Conservation (phyloP, 768 basidiomycete genomes). For the Cystobasidium ongulense region DNA sequence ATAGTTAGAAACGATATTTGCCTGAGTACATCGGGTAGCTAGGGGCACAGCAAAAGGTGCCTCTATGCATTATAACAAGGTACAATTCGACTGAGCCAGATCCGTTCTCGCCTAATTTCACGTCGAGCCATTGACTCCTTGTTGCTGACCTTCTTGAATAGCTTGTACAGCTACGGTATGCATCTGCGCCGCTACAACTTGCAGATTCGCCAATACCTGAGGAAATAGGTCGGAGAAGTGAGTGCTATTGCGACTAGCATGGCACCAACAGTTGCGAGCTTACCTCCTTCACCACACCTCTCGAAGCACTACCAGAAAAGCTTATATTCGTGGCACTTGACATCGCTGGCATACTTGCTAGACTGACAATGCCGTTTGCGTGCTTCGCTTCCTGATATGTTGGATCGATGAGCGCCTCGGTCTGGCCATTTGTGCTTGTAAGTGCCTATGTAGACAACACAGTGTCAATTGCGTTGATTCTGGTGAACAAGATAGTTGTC, state of each 20-base stretch:
- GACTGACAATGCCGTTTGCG: slow-evolving; percentile 61
- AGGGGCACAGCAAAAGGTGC: too few species aligned
- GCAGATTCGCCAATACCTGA: neutral
- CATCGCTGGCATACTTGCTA: slow-evolving; percentile 82
- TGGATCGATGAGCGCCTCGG: slow-evolving; percentile 71
- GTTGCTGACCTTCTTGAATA: neutral
- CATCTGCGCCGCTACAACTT: neutral
- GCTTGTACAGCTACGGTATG: slow-evolving; percentile 18
- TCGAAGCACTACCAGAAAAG: neutral
- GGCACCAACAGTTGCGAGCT: too few species aligned
- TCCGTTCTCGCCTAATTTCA: too few species aligned
- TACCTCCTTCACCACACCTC: slow-evolving; percentile 11
- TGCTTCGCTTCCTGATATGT: slow-evolving; percentile 57
- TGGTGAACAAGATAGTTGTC: neutral
- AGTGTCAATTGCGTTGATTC: slow-evolving; percentile 45
- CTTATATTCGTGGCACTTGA: slow-evolving; percentile 64
- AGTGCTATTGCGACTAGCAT: too few species aligned
- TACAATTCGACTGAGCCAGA: too few species aligned
- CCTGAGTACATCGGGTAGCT: too few species aligned
- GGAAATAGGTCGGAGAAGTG: neutral
- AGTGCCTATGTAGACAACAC: neutral
- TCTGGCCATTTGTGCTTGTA: slow-evolving; percentile 46
- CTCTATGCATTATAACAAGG: too few species aligned
- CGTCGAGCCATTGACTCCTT: neutral
- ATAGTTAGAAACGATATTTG: too few species aligned